A percentile compares a stretch with the other conserved stretches of the same genome.
phyloP scores from a whole-genome alignment of 495 filamentous ascomycete genomes.

The Aspergillus hancockii region DNA sequence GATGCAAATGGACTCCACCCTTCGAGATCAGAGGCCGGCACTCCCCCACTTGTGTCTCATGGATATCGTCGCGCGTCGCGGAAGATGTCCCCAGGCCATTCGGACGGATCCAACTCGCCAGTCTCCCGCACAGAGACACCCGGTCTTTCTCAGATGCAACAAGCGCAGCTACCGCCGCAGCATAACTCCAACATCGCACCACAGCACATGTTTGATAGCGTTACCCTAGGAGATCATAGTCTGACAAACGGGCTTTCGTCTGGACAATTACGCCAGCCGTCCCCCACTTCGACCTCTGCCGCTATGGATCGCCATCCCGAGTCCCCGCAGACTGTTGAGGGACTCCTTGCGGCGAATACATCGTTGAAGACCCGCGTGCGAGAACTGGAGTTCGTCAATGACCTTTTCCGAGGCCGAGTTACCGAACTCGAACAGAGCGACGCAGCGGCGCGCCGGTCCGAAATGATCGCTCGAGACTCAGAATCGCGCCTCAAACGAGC shows the following conservation, averaged over 20 bases:
- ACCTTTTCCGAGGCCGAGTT: slow-evolving; percentile 86
- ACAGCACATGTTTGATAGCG: slow-evolving; percentile 76
- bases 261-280: slow-evolving; percentile 59
- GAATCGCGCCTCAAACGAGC: slow-evolving; percentile 65
- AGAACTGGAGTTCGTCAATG: slow-evolving; percentile 95
- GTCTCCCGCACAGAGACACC: slow-evolving; percentile 87
- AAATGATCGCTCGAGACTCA: slow-evolving; percentile 56
- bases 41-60: slow-evolving; percentile 50
- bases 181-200: slow-evolving; percentile 74
- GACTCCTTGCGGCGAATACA: slow-evolving; percentile 73
- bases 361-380: slow-evolving; percentile 85
- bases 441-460: slow-evolving; percentile 60
- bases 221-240: slow-evolving; percentile 61
- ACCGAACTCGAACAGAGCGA: slow-evolving; percentile 83
- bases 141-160: slow-evolving; percentile 59
- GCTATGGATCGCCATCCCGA: slow-evolving; percentile 75
- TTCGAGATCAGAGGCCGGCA: slow-evolving; percentile 57
- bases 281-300: slow-evolving; percentile 68
- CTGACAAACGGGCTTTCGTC: slow-evolving; percentile 59
- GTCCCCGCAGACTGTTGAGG: slow-evolving; percentile 76
- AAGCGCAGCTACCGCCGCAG: slow-evolving; percentile 30
- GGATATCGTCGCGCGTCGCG: slow-evolving; percentile 68
- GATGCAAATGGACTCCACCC: slow-evolving; percentile 60
- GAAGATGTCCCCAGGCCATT: slow-evolving; percentile 69
- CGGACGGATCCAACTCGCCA: slow-evolving; percentile 80